A percentile compares a stretch with the other conserved stretches of the same genome.
phyloP scores from a whole-genome alignment of 306 rosid species.

The Sesbania bispinosa region DNA sequence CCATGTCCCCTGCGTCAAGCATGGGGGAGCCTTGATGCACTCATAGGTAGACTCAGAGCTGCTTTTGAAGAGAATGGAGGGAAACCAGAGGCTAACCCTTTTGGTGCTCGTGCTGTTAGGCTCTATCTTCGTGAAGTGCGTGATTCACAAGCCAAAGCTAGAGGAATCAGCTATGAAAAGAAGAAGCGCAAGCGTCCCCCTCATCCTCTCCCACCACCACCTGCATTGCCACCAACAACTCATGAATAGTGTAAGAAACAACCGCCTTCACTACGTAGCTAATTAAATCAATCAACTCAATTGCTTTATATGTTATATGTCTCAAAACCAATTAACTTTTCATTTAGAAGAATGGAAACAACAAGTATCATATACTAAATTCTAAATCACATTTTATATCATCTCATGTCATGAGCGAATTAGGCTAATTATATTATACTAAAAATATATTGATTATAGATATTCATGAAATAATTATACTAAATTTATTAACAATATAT shows the following conservation, averaged over 20 bases:
- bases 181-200: constrained; percentile 73
- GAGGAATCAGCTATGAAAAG: constrained; percentile 81
- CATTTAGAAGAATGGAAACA: too few relatives aligned
- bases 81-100: constrained; percentile 56
- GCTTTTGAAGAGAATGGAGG: constrained; percentile 88
- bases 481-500: too few relatives aligned
- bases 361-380: too few relatives aligned
- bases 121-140: constrained; percentile 77
- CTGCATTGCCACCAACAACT: background rate
- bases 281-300: too few relatives aligned
- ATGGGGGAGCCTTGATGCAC: constrained; percentile 89
- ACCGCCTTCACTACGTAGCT: background rate
- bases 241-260: constrained; percentile 17
- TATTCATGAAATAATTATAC: too few relatives aligned
- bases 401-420: too few relatives aligned
- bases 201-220: constrained; percentile 23
- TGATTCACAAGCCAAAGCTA: constrained; percentile 74
- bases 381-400: too few relatives aligned
- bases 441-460: too few relatives aligned
- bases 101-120: constrained; percentile 77
- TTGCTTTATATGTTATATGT: too few relatives aligned
- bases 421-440: too few relatives aligned
- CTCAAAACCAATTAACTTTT: too few relatives aligned
- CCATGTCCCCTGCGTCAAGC: constrained; percentile 85
- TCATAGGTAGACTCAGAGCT: constrained; percentile 77